Evolutionary conservation across 208 protist species (phyloP).

Genomic region (Leishmania gerbilli): DNA sequence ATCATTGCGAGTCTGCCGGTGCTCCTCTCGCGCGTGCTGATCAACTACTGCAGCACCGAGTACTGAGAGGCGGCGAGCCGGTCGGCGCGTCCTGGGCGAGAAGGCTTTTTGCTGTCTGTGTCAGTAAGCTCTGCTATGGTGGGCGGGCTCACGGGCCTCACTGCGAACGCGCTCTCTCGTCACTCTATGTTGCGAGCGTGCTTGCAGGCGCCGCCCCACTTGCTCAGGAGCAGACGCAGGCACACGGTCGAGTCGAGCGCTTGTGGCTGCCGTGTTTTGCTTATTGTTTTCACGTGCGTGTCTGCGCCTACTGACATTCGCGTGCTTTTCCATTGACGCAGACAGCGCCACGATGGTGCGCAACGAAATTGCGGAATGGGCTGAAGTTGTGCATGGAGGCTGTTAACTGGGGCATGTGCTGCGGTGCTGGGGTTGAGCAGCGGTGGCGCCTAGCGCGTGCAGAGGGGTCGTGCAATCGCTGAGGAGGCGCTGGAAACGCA

Average conservation of each 20-base stretch:
- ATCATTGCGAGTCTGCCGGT: slow-evolving; percentile 83
- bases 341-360: background rate
- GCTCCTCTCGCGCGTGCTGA: slow-evolving; percentile 74
- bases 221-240: background rate
- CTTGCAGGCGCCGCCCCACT: background rate
- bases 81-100: background rate
- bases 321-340: background rate
- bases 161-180: background rate
- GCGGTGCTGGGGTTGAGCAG: background rate
- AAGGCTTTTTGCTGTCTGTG: background rate
- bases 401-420: background rate
- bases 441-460: background rate
- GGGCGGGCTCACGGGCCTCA: background rate
- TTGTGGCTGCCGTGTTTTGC: background rate
- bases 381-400: background rate
- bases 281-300: background rate
- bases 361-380: background rate
- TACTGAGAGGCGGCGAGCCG: slow-evolving; percentile 24
- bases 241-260: background rate
- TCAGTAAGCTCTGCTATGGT: background rate
- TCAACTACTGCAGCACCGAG: slow-evolving; percentile 82
- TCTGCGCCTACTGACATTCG: background rate
- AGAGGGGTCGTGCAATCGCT: background rate
- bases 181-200: background rate
- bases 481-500: background rate